phyloP scores from a whole-genome alignment of 1,139 yeast species.

The Suhomyces atakaporum region DNA sequence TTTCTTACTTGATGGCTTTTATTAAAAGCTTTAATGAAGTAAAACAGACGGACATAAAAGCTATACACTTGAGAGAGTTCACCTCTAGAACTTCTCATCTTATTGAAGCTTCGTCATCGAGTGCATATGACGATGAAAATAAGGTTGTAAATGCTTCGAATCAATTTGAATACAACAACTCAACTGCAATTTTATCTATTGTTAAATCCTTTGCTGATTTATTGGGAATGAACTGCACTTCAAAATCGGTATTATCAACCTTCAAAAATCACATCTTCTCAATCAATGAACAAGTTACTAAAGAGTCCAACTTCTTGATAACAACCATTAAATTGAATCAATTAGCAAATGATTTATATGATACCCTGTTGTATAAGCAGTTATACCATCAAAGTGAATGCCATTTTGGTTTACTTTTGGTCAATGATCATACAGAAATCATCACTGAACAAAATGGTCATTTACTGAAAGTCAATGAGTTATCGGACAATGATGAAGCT shows the following conservation, averaged over 20 bases:
- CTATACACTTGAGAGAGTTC: constrained; percentile 58
- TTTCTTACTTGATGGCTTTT: constrained; percentile 37
- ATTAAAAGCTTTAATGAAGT: constrained; percentile 23
- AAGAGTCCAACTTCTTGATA: constrained; percentile 28
- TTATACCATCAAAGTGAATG: constrained; percentile 28
- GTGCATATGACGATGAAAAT: constrained; percentile 18
- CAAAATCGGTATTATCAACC: constrained; percentile 56
- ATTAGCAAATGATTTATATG: constrained; percentile 22
- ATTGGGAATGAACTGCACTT: constrained; percentile 49
- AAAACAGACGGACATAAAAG: constrained; percentile 47
- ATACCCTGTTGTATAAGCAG: constrained; percentile 26
- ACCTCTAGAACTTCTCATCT: constrained; percentile 70
- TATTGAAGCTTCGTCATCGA: constrained; percentile 55
- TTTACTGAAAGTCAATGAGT: constrained; percentile 7
- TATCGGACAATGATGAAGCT: constrained; percentile 9
- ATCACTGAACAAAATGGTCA: constrained; percentile 8
- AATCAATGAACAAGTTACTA: constrained; percentile 34
- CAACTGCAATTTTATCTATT: constrained; percentile 53
- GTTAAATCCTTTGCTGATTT: constrained; percentile 56
- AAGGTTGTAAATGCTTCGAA: constrained; percentile 16
- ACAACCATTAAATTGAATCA: constrained; percentile 27
- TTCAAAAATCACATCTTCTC: constrained; percentile 31
- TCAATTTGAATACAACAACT: constrained; percentile 36
- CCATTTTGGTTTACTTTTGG: constrained; percentile 36
- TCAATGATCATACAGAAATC: constrained; percentile 17